Base-by-base conservation (phyloP, 352 stramenopile genomes). In the Globisporangium rhizosaccharum region DNA sequence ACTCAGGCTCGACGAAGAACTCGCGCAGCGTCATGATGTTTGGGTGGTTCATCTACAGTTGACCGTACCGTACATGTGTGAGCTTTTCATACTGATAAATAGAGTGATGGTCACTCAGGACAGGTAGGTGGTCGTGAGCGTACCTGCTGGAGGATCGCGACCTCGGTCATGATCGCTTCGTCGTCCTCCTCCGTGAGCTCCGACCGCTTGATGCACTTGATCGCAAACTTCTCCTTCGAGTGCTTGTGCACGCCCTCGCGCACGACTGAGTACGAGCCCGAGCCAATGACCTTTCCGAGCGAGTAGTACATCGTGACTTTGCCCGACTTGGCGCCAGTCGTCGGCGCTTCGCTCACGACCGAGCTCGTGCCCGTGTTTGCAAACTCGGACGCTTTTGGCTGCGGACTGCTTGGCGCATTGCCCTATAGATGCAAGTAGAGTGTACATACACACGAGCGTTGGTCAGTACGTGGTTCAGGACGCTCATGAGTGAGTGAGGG, bases 21-120 rank as follows among this genome's bases (percentile, higher is more conserved):
- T 96, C 93, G 44, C 93, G 70, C 14, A 97, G 73, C 51, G 70
- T 82, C 77, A 97, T 94, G 63, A 97, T 97, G 68, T 97, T 88
- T 14, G 82, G 73, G 59, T 97, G 90, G 56, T 92, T 62, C 71
- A 96, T 82, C 67, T 87, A n/a, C 12, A 6, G 23, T 33, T 5
- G 17, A 20, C 3, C 30, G 23, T 10, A 54, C 7, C 15, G 10
- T 8, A 37, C 17, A n/a, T 26, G 25, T 41, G 26, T 41, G 48
- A 41, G 30, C 18, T 30, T 6, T 46, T 10, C n/a, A 5, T 26
- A 17, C 17, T 18, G 39, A 18, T 45, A 5, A 9, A 39, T 12
- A 9, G 41, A 47, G 41, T 20, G 41, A 47, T 9, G 15, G 6
- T 9, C 18, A 47, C 41, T 1, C 14, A 23, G 1, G 41, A 47